Conservation (phyloP, 345 rosid genomes). For the Linum usitatissimum region DNA sequence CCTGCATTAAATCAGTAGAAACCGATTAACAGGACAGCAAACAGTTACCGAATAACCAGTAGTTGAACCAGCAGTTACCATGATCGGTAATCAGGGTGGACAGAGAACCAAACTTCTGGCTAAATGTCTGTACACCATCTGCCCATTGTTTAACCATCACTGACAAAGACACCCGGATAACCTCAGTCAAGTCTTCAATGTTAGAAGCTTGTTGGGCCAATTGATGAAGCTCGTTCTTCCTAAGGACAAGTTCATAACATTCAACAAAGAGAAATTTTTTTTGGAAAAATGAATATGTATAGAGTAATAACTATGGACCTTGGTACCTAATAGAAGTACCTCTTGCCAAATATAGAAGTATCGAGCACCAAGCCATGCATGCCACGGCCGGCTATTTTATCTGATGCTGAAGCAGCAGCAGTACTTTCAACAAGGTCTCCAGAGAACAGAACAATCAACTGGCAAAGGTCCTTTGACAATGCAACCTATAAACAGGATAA, state of each 20-base stretch:
- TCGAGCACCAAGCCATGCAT: constrained; percentile 59
- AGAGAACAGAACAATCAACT: constrained; percentile 59
- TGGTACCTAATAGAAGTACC: constrained; percentile 33
- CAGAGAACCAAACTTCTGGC: constrained; percentile 67
- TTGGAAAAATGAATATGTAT: neutral
- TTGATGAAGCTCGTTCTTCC: constrained; percentile 92
- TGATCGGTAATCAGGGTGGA: constrained; percentile 54
- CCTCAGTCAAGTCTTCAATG: constrained; percentile 76
- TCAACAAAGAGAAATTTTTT: neutral
- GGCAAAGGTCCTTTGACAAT: constrained; percentile 82
- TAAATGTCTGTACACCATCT: constrained; percentile 70
- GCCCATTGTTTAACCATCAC: constrained; percentile 83
- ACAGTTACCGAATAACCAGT: constrained; percentile 35
- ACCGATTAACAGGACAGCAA: constrained; percentile 13
- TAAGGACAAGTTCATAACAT: constrained; percentile 14
- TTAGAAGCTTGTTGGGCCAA: constrained; percentile 87
- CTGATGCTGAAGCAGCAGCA: constrained; percentile 23
- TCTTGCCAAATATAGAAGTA: constrained; percentile 73
- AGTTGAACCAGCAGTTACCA: constrained; percentile 38
- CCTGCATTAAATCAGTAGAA: constrained; percentile 30
- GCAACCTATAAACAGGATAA: constrained; percentile 47
- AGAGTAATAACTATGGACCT: constrained; percentile 1
- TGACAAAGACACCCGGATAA: constrained; percentile 56
- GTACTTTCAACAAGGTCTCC: constrained; percentile 55
- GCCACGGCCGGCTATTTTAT: constrained; percentile 23